Conservation (phyloP, 2,329 filamentous ascomycete genomes). For the Fusarium bulbicola region DNA sequence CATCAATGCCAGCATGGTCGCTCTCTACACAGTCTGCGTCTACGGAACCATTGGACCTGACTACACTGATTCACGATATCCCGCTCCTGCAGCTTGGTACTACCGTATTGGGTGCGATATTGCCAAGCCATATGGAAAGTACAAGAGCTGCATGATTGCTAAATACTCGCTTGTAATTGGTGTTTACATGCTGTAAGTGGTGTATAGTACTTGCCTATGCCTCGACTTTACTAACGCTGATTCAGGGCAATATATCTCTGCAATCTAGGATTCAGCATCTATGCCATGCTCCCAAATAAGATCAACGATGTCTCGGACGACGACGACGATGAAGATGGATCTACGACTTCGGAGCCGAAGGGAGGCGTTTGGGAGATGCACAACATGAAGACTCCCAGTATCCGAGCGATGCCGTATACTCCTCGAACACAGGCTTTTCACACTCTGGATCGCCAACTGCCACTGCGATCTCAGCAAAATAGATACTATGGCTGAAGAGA, state of each 20-base stretch:
- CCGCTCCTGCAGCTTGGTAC: conserved; percentile 76
- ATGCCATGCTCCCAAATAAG: conserved; percentile 66
- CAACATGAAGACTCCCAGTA: conserved; percentile 52
- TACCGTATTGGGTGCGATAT: conserved; percentile 74
- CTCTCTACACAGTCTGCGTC: conserved; percentile 71
- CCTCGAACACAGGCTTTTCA: conserved; percentile 75
- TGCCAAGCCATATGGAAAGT: conserved; percentile 61
- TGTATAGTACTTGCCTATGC: background rate
- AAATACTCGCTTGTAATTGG: conserved; percentile 73
- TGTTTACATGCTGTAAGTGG: conserved; percentile 72
- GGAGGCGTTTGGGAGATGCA: conserved; percentile 68
- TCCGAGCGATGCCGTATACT: conserved; percentile 61
- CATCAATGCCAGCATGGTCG: conserved; percentile 65
- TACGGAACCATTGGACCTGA: conserved; percentile 79
- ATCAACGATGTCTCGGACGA: conserved; percentile 58
- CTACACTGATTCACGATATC: conserved; percentile 70
- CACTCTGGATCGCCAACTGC: conserved; percentile 66
- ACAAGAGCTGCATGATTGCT: conserved; percentile 72
- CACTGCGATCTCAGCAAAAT: conserved; percentile 53
- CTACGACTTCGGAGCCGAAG: conserved; percentile 47
- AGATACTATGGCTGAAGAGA: conserved; percentile 18
- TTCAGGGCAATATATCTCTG: conserved; percentile 66
- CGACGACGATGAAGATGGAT: conserved; percentile 54
- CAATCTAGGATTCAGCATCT: conserved; percentile 68
- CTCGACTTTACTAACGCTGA: background rate